Base-by-base conservation (phyloP, 306 rosid genomes). In the Fagus crenata region DNA sequence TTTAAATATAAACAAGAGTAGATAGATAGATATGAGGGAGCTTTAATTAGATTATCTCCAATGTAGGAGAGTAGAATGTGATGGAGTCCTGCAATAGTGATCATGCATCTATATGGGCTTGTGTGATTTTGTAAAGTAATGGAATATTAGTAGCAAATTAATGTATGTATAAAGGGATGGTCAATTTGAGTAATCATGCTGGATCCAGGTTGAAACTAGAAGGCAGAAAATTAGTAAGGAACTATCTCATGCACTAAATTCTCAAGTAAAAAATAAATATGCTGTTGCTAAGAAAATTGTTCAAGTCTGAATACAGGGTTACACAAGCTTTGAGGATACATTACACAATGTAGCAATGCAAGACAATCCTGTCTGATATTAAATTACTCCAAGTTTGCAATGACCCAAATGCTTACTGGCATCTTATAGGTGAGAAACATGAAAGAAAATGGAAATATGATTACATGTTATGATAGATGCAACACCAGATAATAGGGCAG, bases 371-470 rank as follows among this genome's bases (percentile, higher is more conserved):
- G 12, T 12, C 4, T 18, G 28, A 58, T 3, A 28, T 58, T 58
- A 58, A 32, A 58, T 17, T 18, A 58, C 64, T 63, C n/a, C 41
- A 63, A 61, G 42, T 63, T 36, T 63, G 41, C 69, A 63, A 63
- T 35, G 42, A 63, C 69, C 43, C 1, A 63, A 63, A 22, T 13
- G 69, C 69, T 33, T 63, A 63, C 15, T 63, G 69, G 41, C 64
- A 58, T 58, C 51, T 46, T 46, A 46, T 14, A 46, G 51, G 7
- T 46, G 51, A 9, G 51, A 46, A 46, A 4, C 51, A 46, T 46
- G 8, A 46, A 46, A 9, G 51, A 46, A 46, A 46, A 46, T 28
- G 37, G 36, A 28, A 58, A 28, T 58, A 58, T 9, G 51, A 7
- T 46, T 12, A 58, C 15, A 58, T 58, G 7, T 8, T 4, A 58